Percentiles rank a stretch among this genome's conserved stretches.
phyloP scores from a whole-genome alignment of 2,329 filamentous ascomycete species.

The Fusarium sp. region DNA sequence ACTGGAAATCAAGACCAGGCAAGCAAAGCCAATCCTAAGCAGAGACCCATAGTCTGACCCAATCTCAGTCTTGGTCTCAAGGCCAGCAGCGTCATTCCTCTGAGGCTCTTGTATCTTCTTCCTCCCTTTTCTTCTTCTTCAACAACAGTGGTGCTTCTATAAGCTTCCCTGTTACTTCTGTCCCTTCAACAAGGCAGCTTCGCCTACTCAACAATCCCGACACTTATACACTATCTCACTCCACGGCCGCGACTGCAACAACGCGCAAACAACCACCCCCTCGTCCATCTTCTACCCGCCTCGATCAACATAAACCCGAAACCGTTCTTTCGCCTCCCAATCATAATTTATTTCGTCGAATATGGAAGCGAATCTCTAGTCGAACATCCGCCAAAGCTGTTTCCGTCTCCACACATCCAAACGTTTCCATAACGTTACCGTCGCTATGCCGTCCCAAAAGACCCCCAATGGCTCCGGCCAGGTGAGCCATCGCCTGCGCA shows the following conservation, averaged over 20 bases:
- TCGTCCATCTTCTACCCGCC: conserved; percentile 28
- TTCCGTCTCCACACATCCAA: conserved; percentile 24
- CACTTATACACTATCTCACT: conserved; percentile 20
- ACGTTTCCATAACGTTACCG: conserved; percentile 19
- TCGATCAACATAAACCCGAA: conserved; percentile 28
- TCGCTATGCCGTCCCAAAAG: conserved; percentile 66
- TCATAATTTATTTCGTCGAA: conserved; percentile 44
- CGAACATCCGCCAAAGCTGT: conserved; percentile 38
- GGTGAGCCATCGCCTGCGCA: conserved; percentile 76
- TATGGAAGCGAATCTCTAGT: conserved; percentile 56
- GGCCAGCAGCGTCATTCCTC: conserved; percentile 40
- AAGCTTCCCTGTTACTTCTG: conserved; percentile 4
- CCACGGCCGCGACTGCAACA: conserved; percentile 20
- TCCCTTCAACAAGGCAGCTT: conserved; percentile 10
- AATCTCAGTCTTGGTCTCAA: conserved; percentile 34
- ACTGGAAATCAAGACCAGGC: not conserved
- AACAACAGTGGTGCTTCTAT: conserved; percentile 9
- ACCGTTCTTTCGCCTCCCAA: conserved; percentile 4
- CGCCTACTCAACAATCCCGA: conserved; percentile 6
- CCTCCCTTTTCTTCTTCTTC: conserved; percentile 29
- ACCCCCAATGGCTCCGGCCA: conserved; percentile 64
- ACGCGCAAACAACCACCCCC: conserved; percentile 25
- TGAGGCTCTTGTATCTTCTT: conserved; percentile 25
- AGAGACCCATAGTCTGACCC: conserved; percentile 39
- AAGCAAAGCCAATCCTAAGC: conserved; percentile 27